Base-by-base conservation (phyloP, 192 early-diverging fungal genomes). In the Coemansia sp. region DNA sequence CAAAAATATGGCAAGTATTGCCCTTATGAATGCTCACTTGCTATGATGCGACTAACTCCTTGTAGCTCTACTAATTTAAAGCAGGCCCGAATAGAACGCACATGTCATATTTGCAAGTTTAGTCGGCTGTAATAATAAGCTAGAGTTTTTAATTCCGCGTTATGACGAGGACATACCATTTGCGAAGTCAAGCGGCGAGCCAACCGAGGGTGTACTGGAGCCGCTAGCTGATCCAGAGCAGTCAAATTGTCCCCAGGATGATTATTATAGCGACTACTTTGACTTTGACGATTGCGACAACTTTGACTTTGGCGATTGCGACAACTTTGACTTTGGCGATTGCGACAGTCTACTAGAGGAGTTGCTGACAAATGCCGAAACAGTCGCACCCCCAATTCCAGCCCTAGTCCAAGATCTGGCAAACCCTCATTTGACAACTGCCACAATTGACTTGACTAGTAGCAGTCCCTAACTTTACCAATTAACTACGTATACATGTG, bases 1-100 rank as follows among this genome's bases (percentile, higher is more conserved):
- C 70, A 67, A 23, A 64, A 17, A 48, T 53, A 70, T 41, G 78
- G 78, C 73, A 81, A 50, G 78, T 69, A 63, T 15, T 29, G 29
- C 63, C 3, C 15, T 21, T 29, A 21, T 15, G 4, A 50, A 19
- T 50, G 21, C 21, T 23, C 46, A 8, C 19, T 11, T 15, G 1
- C 12, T 42, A 42, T 42, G 41, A 14, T 42, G 4, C 41, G 14
- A 42, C 14, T 14, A 15, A 42, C 15, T 15, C 11, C 14, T 10
- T 42, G 14, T 42, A 42, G 12, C 41, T 42, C 0, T 42, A 17
- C 15, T 42, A 15, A 15, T 15, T 42, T 42, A 42, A 42, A 15
- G 15, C 15, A 42, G 2, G 41, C 38, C 15, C 4, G n/a, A 23
- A 37, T 17, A 37, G 5, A 32, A 25, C 7, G 62, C 23, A 29